Percentiles rank a stretch among this genome's conserved stretches.
Evolutionary conservation across 495 filamentous ascomycete genomes (phyloP).

Genomic region (Lasiosphaeris hirsuta): DNA sequence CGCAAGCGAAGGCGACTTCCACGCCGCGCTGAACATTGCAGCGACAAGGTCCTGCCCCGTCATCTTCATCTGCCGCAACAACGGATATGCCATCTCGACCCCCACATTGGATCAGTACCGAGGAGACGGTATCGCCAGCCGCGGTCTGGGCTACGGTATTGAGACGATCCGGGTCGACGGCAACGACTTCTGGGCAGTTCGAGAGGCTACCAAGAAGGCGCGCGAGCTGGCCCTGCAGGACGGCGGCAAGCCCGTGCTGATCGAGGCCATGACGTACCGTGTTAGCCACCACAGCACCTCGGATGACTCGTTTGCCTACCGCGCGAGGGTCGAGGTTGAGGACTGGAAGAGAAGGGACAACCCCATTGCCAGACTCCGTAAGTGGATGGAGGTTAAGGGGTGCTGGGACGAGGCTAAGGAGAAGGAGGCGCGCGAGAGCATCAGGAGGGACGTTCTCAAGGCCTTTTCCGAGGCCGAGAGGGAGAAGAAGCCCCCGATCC

Average conservation of each 20-base stretch:
- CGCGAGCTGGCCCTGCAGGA: constrained; percentile 71
- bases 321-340: constrained; percentile 89
- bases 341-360: constrained; percentile 98
- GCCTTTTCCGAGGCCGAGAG: constrained; percentile 86
- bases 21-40: constrained; percentile 93
- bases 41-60: constrained; percentile 89
- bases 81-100: constrained; percentile 93
- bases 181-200: constrained; percentile 94
- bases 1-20: constrained; percentile 95
- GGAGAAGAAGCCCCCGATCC: constrained; percentile 80
- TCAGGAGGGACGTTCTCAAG: constrained; percentile 71
- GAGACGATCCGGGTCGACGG: constrained; percentile 95
- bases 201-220: constrained; percentile 77
- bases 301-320: constrained; percentile 97
- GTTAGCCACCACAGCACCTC: constrained; percentile 96
- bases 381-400: constrained; percentile 81
- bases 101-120: constrained; percentile 95
- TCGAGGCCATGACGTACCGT: constrained; percentile 97
- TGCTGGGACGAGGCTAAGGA: constrained; percentile 84
- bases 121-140: constrained; percentile 91
- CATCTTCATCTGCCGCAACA: constrained; percentile 95
- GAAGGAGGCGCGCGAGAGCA: constrained; percentile 61
- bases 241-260: constrained; percentile 75
- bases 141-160: constrained; percentile 95
- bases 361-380: constrained; percentile 83